Evolutionary conservation across 768 basidiomycete species (phyloP), one percentile per base, ranked within the genome.

Genomic region (Rhizopogon vesiculosus): DNA sequence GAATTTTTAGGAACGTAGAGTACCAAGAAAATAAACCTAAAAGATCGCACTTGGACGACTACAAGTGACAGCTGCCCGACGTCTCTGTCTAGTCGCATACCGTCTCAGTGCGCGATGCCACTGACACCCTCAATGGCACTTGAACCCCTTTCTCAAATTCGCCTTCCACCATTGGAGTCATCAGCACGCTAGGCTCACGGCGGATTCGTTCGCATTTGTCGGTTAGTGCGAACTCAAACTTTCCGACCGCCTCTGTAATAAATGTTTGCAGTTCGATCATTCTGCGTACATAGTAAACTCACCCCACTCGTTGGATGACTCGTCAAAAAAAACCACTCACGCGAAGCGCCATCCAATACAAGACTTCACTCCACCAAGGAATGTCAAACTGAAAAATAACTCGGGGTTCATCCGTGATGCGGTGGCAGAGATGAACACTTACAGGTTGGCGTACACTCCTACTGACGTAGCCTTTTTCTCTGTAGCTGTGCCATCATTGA

Each of bases 241-340:
- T 73, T 39, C 73, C 66, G 42, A 85, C 54, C n/a, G 82, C 70
- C 61, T 84, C 82, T 22, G 80, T 74, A n/a, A 85, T 61, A 66
- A 87, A 83, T 0, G 77, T 73, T 59, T 86, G 84, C 15, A 85
- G 63, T 63, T 87, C 83, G 40, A 76, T 62, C 0, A 83, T 61
- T 3, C 72, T 74, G 16, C 45, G 16, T 25, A 7, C 50, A 22
- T n/a, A 12, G 25, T 5, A 53, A 48, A 3, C 3, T 56, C 22
- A 54, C 49, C 44, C 44, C 28, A 16, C 10, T 16, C 10, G 6
- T 16, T 45, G 7, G 42, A 33, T 51, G 10, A 25, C 25, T 4
- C 5, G 6, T 7, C n/a, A 25, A 25, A 25, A 25, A 25, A 3
- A 25, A 40, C 5, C 18, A 48, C 65, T 25, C 4, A 25, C 25